Conservation (phyloP, 2,329 filamentous ascomycete genomes). For the Parafenestella ontariensis region DNA sequence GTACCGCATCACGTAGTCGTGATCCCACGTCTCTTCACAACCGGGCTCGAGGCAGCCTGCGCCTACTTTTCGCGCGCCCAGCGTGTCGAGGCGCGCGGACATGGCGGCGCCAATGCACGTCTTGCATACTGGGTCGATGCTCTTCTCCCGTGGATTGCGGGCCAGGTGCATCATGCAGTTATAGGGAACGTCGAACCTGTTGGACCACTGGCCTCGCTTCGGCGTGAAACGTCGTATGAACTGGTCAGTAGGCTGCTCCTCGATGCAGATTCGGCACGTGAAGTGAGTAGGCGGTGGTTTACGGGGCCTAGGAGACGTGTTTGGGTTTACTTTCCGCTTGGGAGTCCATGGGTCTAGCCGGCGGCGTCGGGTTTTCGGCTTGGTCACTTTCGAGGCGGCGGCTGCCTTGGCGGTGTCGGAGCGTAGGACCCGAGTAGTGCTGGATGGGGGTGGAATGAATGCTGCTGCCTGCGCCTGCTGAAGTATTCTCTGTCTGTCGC, state of each 20-base stretch:
- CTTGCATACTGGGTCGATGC: slow-evolving; percentile 35
- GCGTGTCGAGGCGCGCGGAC: slow-evolving; percentile 27
- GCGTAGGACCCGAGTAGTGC: slow-evolving; percentile 18
- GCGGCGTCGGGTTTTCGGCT: slow-evolving; percentile 10
- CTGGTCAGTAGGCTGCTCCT: slow-evolving; percentile 15
- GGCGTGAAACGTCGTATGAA: slow-evolving; percentile 29
- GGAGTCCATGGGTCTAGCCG: slow-evolving; percentile 29
- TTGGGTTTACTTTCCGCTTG: slow-evolving; percentile 25
- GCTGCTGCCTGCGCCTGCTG: background rate
- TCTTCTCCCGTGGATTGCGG: slow-evolving; percentile 25
- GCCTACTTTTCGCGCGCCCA: slow-evolving; percentile 26
- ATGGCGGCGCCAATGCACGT: slow-evolving; percentile 32
- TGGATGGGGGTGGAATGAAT: background rate
- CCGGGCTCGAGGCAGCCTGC: slow-evolving; percentile 33
- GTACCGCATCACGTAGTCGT: slow-evolving; percentile 24
- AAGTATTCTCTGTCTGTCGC: too few species aligned
- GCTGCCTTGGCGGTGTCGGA: slow-evolving; percentile 15
- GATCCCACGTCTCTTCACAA: slow-evolving; percentile 28
- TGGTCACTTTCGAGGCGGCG: slow-evolving; percentile 2
- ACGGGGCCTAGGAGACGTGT: slow-evolving; percentile 10
- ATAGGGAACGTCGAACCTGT: slow-evolving; percentile 16
- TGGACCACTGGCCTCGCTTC: background rate
- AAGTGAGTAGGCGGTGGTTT: slow-evolving; percentile 23
- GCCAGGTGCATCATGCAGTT: slow-evolving; percentile 32
- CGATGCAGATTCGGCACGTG: slow-evolving; percentile 36